Conservation (phyloP, 2,329 filamentous ascomycete species). For the Ophiocordyceps camponoti-rufipedis region DNA sequence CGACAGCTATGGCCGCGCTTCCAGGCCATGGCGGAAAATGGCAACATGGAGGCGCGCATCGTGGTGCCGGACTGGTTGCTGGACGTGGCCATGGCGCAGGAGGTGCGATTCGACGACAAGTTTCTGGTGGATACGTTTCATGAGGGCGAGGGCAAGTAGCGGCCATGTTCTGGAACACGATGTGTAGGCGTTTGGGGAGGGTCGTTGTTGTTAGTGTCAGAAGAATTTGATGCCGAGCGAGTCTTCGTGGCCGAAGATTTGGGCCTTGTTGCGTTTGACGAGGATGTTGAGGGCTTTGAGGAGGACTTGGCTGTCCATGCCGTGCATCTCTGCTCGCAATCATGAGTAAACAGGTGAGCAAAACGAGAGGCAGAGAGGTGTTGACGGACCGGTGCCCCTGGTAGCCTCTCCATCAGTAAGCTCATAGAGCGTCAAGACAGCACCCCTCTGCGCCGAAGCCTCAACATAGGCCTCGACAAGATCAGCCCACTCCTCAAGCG, state of each 20-base stretch:
- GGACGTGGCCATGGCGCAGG: constrained; percentile 75
- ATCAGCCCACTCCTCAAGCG: constrained; percentile 78
- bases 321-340: constrained; percentile 49
- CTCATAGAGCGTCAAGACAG: constrained; percentile 85
- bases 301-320: constrained; percentile 72
- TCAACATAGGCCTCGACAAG: constrained; percentile 68
- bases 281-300: constrained; percentile 62
- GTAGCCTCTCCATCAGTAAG: constrained; percentile 74
- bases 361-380: background rate
- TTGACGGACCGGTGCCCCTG: constrained; percentile 40
- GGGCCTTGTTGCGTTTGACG: constrained; percentile 79
- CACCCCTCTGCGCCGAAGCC: constrained; percentile 71
- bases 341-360: background rate
- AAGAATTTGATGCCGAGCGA: constrained; percentile 95
- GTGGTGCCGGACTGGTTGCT: constrained; percentile 81
- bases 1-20: constrained; percentile 65
- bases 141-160: constrained; percentile 5
- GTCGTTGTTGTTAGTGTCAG: constrained; percentile 22
- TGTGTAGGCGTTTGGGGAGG: background rate
- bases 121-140: constrained; percentile 36
- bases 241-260: constrained; percentile 81
- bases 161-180: background rate
- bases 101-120: constrained; percentile 47
- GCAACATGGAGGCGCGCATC: constrained; percentile 64
- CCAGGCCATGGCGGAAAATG: constrained; percentile 55